Conservation (phyloP, 2,329 filamentous ascomycete species). For the Achaetomium macrosporum region DNA sequence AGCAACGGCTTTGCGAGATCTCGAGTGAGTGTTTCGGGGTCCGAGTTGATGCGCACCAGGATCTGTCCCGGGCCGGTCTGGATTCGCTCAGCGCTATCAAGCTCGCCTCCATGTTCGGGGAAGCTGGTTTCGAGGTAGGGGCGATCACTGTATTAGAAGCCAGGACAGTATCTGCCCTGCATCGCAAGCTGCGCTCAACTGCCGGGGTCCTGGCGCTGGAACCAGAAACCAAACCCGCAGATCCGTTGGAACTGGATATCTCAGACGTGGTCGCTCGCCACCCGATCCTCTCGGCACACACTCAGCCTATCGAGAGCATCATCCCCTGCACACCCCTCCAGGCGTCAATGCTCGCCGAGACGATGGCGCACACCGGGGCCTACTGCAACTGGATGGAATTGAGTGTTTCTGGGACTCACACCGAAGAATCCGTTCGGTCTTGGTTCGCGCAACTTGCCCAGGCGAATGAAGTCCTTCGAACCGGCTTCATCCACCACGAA, state of each 20-base stretch:
- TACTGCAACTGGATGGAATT: slow-evolving; percentile 79
- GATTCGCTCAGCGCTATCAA: slow-evolving; percentile 40
- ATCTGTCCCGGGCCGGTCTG: slow-evolving; percentile 32
- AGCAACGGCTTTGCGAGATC: slow-evolving; percentile 32
- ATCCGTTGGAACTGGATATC: background rate
- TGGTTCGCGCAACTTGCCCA: slow-evolving; percentile 46
- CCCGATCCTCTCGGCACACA: slow-evolving; percentile 18
- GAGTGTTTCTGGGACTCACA: slow-evolving; percentile 39
- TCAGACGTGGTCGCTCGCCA: background rate
- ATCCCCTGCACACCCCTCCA: slow-evolving; percentile 68
- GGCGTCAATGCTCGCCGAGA: slow-evolving; percentile 74
- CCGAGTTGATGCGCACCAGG: slow-evolving; percentile 25
- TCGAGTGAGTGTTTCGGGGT: slow-evolving; percentile 26
- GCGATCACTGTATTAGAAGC: slow-evolving; percentile 58
- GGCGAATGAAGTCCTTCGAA: slow-evolving; percentile 62
- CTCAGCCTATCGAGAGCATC: slow-evolving; percentile 41
- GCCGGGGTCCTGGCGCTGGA: background rate
- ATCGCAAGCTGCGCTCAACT: slow-evolving; percentile 11
- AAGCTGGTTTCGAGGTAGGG: slow-evolving; percentile 47
- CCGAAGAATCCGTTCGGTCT: slow-evolving; percentile 35
- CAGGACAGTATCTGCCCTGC: slow-evolving; percentile 35
- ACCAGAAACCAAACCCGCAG: too few species aligned
- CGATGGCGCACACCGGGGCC: slow-evolving; percentile 47
- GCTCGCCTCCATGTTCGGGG: slow-evolving; percentile 59
- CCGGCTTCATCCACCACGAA: slow-evolving; percentile 60